phyloP scores from a whole-genome alignment of 306 rosid species.

The Amphicarpaea edgeworthii region DNA sequence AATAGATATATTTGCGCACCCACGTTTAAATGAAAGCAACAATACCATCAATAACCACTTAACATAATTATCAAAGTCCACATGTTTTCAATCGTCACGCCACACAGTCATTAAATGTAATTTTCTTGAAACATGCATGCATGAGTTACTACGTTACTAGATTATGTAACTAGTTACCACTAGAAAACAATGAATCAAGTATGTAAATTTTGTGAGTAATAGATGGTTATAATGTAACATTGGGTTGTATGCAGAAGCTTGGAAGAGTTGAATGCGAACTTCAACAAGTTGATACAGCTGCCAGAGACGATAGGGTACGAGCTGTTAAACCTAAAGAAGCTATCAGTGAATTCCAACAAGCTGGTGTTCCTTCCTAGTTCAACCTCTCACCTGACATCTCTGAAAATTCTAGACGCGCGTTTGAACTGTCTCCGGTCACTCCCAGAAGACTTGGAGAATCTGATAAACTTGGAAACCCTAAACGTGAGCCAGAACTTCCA shows the following conservation, averaged over 20 bases:
- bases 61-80: background rate
- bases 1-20: background rate
- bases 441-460: constrained; percentile 81
- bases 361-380: constrained; percentile 69
- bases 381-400: constrained; percentile 63
- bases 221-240: background rate
- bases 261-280: constrained; percentile 88
- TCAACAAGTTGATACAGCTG: constrained; percentile 70
- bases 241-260: constrained; percentile 52
- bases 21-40: constrained; percentile 8
- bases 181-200: too few relatives aligned
- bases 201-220: background rate
- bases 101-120: background rate
- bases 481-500: constrained; percentile 96
- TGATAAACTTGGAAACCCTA: constrained; percentile 73
- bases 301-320: constrained; percentile 81
- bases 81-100: background rate
- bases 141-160: constrained; percentile 4
- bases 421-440: constrained; percentile 81
- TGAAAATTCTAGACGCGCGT: constrained; percentile 69
- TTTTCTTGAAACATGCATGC: background rate
- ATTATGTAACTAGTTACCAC: too few relatives aligned
- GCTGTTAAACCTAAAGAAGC: constrained; percentile 68
- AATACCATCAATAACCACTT: background rate
- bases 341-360: constrained; percentile 83